Evolutionary conservation across 345 rosid species (phyloP), one percentile per base, ranked within the genome.

Genomic region (Dimocarpus longan): DNA sequence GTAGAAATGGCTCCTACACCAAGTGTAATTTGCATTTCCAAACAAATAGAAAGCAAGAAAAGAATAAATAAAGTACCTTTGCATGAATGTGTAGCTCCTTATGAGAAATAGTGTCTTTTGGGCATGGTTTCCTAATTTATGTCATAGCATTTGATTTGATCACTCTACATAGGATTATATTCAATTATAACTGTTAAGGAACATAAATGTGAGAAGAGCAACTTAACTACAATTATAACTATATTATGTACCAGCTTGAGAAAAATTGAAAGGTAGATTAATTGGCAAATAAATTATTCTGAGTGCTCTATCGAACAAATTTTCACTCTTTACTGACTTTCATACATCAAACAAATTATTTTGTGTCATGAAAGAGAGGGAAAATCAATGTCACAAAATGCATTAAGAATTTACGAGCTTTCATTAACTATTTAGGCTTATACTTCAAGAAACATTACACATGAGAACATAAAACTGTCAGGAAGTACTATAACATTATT

Each of bases 1-100:
- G 28, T 28, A 74, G 22, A 73, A 71, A 18, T 46, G 8, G 26
- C 28, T n/a, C 46, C 44, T 3, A 48, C n/a, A 32, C 12, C 46
- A 75, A 65, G 12, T 10, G n/a, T 64, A 13, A 54, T 65, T 24
- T n/a, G 22, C 37, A 78, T 62, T 39, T 43, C 8, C 7, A 40
- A 5, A 48, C 10, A 15, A 40, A 9, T 28, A 76, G 6, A 76
- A 56, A 4, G 28, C 28, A 43, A 11, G 56, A 68, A 72, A 57
- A 65, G 32, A 68, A 69, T 12, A 43, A 28, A 18, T 9, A 16
- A 5, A 42, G 54, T 91, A 94, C 98, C 96, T 94, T 94, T n/a
- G 84, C 86, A 0, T 90, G 87, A 80, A 92, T 90, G 83, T 86
- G 93, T 80, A 87, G 93, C 86, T 94, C 98, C 86, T 91, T 94